Base-by-base conservation (phyloP, 2,329 filamentous ascomycete genomes). In the Pyrenophora graminea region DNA sequence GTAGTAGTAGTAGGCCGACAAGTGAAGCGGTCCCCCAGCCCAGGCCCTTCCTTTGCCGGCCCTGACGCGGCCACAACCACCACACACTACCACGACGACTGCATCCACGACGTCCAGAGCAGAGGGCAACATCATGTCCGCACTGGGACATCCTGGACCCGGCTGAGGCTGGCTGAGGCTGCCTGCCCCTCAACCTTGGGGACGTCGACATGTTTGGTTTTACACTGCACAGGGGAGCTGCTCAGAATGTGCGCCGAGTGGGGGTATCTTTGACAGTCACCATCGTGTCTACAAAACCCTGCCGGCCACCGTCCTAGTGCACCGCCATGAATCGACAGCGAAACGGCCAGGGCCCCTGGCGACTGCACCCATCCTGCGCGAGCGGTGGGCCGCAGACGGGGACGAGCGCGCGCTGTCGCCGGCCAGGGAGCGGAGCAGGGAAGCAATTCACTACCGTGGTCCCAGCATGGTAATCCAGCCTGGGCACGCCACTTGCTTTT, bases 311-410 rank as follows among this genome's bases (percentile, higher is more conserved):
- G 39, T 54, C 15, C 49, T 52, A 48, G 44, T 58, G 59, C 60
- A 63, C 61, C 62, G 63, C 59, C 61, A 64, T 67, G 58, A 63
- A 63, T 64, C 61, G 61, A 47, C 58, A 46, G 57, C 64, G 44
- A 56, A 60, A 61, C 57, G 58, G 56, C 63, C 66, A 64, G 64
- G 66, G 58, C 51, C 65, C 66, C 63, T 44, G 45, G 63, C 50
- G 45, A 59, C 61, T 65, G 58, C 54, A 42, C 42, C 53, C 56
- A 58, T 58, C 30, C 46, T 52, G 55, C 51, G 48, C 48, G 53
- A 54, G 48, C 40, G 45, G 46, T 61, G 58, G 55, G 59, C 43
- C 56, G 55, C 48, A 31, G 44, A 49, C 59, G 55, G 59, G 56
- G 60, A 61, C 61, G 53, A 51, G 51, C 54, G 46, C 47, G 41